Evolutionary conservation across 345 rosid species (phyloP), one percentile per base, ranked within the genome.

Genomic region (Atalantia buxifolia): DNA sequence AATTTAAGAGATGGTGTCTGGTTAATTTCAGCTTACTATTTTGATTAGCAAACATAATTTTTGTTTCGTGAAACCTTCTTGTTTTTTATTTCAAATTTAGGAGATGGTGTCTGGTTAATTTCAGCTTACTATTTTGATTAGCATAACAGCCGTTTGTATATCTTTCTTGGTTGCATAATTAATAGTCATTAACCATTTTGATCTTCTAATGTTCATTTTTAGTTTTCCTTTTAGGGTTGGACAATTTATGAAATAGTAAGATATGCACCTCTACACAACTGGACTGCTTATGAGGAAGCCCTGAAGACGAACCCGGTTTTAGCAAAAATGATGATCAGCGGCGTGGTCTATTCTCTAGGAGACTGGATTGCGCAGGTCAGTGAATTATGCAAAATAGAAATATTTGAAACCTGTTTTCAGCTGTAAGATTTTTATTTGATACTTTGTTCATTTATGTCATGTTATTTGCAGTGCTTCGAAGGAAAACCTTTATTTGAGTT

Each of bases 311-410:
- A 93, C 68, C 99, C 99, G 0, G 94, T 95, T 83, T 82, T 93
- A 30, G 99, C 98, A 0, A 95, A 95, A 88, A 95, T 95, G 99
- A 82, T 87, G 25, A 95, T 95, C 28, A 93, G 99, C 79, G 99
- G 99, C 77, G 92, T 91, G 79, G 97, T 95, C 2, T 95, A 93
- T 72, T 93, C 97, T 24, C 22, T 93, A 19, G 98, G 99, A 63
- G 99, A 95, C 80, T 95, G 99, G 99, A 92, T 95, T 71, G 99
- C 99, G 25, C 99, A 93, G 97, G 98, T 92, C 64, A 50, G 86
- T 76, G 48, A 22, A 48, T 80, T n/a, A 38, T 71, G 9, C 25
- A 12, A 22, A 72, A 79, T 50, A 38, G 35, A 63, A 45, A 21
- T 57, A 8, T 36, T 36, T 69, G 1, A 40, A 35, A 48, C 40